Evolutionary conservation across 2,329 filamentous ascomycete species (phyloP).

Genomic region (Colletotrichum tabaci): DNA sequence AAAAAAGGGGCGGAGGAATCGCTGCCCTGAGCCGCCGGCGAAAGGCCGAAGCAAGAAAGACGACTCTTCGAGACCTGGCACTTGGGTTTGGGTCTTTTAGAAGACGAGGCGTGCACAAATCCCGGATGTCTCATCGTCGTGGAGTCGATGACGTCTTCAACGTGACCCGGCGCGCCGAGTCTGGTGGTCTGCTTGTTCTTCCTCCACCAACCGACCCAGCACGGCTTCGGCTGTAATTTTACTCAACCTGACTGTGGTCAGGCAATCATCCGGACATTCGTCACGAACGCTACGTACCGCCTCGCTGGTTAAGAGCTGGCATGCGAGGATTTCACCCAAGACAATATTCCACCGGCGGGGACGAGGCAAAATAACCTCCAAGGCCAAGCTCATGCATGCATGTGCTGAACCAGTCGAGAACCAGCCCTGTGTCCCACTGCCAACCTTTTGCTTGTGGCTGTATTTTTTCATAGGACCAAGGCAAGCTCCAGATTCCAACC

Average conservation of each 20-base stretch:
- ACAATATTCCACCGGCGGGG: conserved; percentile 18
- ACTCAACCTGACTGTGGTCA: conserved; percentile 14
- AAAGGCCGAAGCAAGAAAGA: conserved; percentile 38
- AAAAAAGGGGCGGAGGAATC: conserved; percentile 3
- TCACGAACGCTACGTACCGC: conserved; percentile 29
- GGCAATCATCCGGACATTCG: conserved; percentile 23
- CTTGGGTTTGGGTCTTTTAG: neutral
- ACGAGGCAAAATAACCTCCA: conserved; percentile 8
- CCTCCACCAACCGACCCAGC: conserved; percentile 10
- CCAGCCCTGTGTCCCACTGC: neutral
- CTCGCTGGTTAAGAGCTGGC: conserved; percentile 10
- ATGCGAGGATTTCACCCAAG: conserved; percentile 6
- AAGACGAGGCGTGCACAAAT: conserved; percentile 12
- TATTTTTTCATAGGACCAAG: conserved; percentile 23
- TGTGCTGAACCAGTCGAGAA: neutral
- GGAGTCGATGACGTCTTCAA: conserved; percentile 38
- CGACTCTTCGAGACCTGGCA: neutral
- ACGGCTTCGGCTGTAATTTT: conserved; percentile 15
- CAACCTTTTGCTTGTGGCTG: too few species aligned
- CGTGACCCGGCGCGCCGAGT: conserved; percentile 15
- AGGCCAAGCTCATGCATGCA: conserved; percentile 3
- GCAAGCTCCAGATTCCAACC: neutral
- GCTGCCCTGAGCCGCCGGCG: conserved; percentile 26
- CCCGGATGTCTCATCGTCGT: conserved; percentile 34
- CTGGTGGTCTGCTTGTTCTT: neutral